A percentile compares a stretch with the other conserved stretches of the same genome.
Evolutionary conservation across 257 asterid species (phyloP).

Genomic region (Solanum lycopersicoides): DNA sequence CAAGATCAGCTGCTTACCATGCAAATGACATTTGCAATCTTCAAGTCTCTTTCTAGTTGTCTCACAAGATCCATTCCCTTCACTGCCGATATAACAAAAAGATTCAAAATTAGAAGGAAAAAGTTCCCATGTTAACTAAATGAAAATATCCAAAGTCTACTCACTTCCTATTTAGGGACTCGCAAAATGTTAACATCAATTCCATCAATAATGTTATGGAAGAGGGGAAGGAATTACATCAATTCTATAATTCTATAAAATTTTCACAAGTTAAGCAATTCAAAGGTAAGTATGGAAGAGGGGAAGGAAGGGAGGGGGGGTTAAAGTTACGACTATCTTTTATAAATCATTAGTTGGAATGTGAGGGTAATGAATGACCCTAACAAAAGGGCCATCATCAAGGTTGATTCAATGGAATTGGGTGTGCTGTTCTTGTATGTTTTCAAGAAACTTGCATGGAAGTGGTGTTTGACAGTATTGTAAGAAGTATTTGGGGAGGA

Average conservation of each 20-base stretch:
- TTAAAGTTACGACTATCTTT: background rate
- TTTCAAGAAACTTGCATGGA: background rate
- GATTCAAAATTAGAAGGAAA: background rate
- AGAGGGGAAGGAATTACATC: too few relatives aligned
- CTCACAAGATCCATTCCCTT: conserved; percentile 96
- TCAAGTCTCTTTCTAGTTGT: conserved; percentile 96
- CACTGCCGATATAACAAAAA: conserved; percentile 30
- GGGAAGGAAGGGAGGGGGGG: background rate
- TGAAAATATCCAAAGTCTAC: background rate
- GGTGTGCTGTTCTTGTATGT: background rate
- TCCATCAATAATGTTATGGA: background rate
- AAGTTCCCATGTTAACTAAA: background rate
- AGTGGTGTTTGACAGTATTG: background rate
- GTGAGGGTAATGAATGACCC: background rate
- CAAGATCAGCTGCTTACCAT: conserved; percentile 83
- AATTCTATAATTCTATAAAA: background rate
- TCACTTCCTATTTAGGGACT: background rate
- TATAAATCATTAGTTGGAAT: background rate
- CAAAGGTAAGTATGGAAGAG: background rate
- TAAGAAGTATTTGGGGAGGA: background rate
- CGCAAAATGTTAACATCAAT: background rate
- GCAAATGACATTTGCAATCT: conserved; percentile 97
- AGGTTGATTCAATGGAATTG: background rate
- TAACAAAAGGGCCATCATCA: background rate
- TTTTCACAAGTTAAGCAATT: background rate